A percentile compares a stretch with the other conserved stretches of the same genome.
Evolutionary conservation across 1,284 basidiomycete species (phyloP).

Genomic region (Schizophyllum amplum): DNA sequence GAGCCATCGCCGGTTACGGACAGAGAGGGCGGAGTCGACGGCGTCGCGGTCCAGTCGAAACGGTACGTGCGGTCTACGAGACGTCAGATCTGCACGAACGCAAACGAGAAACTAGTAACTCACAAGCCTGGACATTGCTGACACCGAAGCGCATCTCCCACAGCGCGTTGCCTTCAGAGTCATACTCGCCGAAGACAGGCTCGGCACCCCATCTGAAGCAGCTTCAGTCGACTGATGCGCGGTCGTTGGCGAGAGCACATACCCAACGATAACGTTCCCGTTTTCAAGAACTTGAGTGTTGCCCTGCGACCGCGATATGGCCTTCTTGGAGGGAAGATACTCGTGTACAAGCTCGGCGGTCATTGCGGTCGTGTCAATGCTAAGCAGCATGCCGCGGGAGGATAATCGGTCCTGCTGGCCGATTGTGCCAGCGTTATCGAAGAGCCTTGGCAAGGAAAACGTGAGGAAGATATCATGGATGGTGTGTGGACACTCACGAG

Average conservation of each 20-base stretch:
- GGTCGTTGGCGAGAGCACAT: background rate
- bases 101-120: background rate
- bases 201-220: slow-evolving; percentile 7
- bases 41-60: background rate
- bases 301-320: background rate
- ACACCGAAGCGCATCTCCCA: slow-evolving; percentile 9
- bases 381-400: slow-evolving; percentile 3
- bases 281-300: background rate
- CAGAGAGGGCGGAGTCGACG: background rate
- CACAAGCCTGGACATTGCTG: background rate
- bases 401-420: background rate
- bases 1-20: background rate
- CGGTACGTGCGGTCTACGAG: background rate
- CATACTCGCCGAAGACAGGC: slow-evolving; percentile 8
- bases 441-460: background rate
- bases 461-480: too few relatives aligned
- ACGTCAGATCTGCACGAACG: background rate
- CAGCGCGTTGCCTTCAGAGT: slow-evolving; percentile 4
- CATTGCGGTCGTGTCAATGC: slow-evolving; percentile 4
- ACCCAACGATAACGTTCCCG: background rate
- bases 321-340: slow-evolving; percentile 3
- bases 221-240: background rate
- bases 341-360: slow-evolving; percentile 2
- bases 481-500: background rate
- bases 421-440: background rate